These are phyloP conservation scores for Annulohypoxylon maeteangense DNA, from an alignment of 495 filamentous ascomycete species.

Conservation along the genomic window DNA sequence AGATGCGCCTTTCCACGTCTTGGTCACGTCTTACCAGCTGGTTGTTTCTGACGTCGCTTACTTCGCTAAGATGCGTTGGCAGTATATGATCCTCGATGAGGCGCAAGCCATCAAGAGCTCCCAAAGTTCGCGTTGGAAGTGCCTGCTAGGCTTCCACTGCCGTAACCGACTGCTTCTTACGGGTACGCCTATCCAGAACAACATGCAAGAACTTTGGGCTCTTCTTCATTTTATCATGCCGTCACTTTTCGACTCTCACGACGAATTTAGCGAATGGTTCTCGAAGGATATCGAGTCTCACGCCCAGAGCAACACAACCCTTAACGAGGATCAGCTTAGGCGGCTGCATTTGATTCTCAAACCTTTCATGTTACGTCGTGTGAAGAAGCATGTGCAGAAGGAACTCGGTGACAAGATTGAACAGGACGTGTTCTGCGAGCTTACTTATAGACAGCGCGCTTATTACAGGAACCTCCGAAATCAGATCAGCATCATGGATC, in stretches of 20 bases:
- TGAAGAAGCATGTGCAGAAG: slow-evolving; percentile 99
- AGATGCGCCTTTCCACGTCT: slow-evolving; percentile 92
- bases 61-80: slow-evolving; percentile 99
- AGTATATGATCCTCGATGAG: slow-evolving; percentile 99
- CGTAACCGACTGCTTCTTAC: slow-evolving; percentile 94
- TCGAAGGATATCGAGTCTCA: slow-evolving; percentile 99
- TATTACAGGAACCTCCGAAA: slow-evolving; percentile 91
- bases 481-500: slow-evolving; percentile 97
- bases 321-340: slow-evolving; percentile 96
- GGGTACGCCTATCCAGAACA: slow-evolving; percentile 98
- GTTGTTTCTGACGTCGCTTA: slow-evolving; percentile 95
- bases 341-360: slow-evolving; percentile 99
- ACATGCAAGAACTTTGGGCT: slow-evolving; percentile 99
- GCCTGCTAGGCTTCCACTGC: slow-evolving; percentile 90
- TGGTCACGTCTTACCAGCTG: slow-evolving; percentile 96
- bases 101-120: slow-evolving; percentile 99
- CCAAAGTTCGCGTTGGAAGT: slow-evolving; percentile 95
- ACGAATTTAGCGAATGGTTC: slow-evolving; percentile 99
- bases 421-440: slow-evolving; percentile 92
- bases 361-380: slow-evolving; percentile 98
- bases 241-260: slow-evolving; percentile 95
- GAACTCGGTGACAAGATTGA: slow-evolving; percentile 99
- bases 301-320: slow-evolving; percentile 96
- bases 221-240: slow-evolving; percentile 99
- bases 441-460: slow-evolving; percentile 97